Evolutionary conservation across 2,329 filamentous ascomycete species (phyloP), one percentile per base, ranked within the genome.

Genomic region (Trichoderma polysporum): DNA sequence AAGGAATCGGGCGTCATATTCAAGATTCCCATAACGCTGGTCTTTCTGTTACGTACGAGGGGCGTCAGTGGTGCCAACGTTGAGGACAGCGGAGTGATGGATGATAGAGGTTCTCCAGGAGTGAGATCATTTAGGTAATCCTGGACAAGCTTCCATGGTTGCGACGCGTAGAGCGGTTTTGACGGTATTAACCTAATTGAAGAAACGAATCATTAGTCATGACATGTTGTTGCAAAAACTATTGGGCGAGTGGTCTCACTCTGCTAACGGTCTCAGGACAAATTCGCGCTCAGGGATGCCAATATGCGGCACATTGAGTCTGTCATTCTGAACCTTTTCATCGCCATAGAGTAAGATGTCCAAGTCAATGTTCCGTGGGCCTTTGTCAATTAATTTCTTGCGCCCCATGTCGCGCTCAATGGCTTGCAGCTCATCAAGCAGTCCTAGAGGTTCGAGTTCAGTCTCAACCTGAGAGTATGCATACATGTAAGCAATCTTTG

Each of bases 1-100:
- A 99, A 99, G 10, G 94, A 98, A 79, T 99, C 94, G 0, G 94
- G 94, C 0, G 95, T 98, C 61, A 97, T 81, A 78, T 99, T 99
- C 53, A 98, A 83, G 70, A 99, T 97, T 64, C 91, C 92, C 95
- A 99, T 99, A 71, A 97, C 80, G 53, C 88, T 87, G 0, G 94
- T 97, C 62, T 81, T 83, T 56, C 89, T 86, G 53, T 84, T 82
- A 7, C 84, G 79, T 35, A 82, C 79, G 33, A 88, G 79, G 19
- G 91, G 84, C 59, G 86, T 86, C 45, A 95, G 79, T 1, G 87
- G 81, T 12, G 83, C 78, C 4, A 76, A 67, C 3, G 76, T 76
- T 6, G 77, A 53, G 2, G 82, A 83, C 39, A 90, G 76, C 2
- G 87, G 86, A 1, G 86, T 88, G 60, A 89, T 76, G 15, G 87